phyloP scores from a whole-genome alignment of 2,329 filamentous ascomycete species.

The Parastagonospora avenae region DNA sequence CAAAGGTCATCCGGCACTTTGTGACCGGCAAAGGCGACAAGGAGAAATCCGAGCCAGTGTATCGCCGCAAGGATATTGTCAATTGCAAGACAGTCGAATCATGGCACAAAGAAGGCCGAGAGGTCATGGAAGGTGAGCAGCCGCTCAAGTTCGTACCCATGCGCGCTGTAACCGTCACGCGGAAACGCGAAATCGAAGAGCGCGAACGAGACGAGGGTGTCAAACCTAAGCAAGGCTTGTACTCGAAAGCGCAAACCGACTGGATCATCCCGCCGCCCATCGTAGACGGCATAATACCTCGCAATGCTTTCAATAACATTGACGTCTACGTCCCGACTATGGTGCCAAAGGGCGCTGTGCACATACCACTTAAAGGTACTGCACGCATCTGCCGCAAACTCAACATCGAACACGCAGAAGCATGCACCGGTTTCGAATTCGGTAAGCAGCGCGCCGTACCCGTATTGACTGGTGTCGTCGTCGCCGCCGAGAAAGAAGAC shows the following conservation, averaged over 20 bases:
- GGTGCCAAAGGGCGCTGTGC: conserved; percentile 83
- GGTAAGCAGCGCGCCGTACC: conserved; percentile 93
- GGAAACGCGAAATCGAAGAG: conserved; percentile 88
- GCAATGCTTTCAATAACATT: conserved; percentile 95
- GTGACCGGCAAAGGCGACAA: conserved; percentile 75
- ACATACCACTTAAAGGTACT: conserved; percentile 79
- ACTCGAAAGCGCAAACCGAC: conserved; percentile 82
- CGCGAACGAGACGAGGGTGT: conserved; percentile 76
- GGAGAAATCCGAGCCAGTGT: conserved; percentile 79
- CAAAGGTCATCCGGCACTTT: conserved; percentile 76
- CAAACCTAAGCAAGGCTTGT: conserved; percentile 86
- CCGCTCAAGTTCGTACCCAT: conserved; percentile 88
- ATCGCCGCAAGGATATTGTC: conserved; percentile 76
- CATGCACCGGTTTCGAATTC: conserved; percentile 95
- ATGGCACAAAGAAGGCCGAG: conserved; percentile 95
- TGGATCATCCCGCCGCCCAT: conserved; percentile 95
- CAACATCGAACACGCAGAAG: conserved; percentile 87
- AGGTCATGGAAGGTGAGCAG: conserved; percentile 69
- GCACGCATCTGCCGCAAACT: conserved; percentile 82
- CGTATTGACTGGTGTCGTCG: conserved; percentile 85
- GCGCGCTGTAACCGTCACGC: conserved; percentile 84
- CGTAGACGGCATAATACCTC: conserved; percentile 81
- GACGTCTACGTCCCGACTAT: conserved; percentile 94
- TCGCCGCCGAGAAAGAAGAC: conserved; percentile 79
- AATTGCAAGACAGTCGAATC: conserved; percentile 90